phyloP scores from a whole-genome alignment of 169 alveolate genomes.

The Cryptosporidium baileyi region DNA sequence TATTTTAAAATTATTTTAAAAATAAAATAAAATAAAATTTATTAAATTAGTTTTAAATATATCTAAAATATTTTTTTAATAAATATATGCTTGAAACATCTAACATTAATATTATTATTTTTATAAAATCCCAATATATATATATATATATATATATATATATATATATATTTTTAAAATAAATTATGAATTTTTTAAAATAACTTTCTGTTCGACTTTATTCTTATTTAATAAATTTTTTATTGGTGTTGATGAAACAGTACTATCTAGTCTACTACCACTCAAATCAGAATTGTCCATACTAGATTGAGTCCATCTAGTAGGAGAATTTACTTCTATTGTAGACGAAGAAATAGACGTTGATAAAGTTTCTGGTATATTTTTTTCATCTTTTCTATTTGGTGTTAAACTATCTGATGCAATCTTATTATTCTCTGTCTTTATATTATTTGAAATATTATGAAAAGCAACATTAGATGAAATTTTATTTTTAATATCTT shows the following conservation, averaged over 20 bases:
- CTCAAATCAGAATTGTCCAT: slow-evolving; percentile 32
- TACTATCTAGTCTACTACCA: not conserved
- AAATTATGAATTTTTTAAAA: no score
- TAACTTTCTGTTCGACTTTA: not conserved
- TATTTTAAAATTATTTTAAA: not conserved
- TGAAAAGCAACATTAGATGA: not conserved
- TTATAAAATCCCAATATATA: no score
- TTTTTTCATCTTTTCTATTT: not conserved
- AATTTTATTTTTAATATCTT: not conserved
- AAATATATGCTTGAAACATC: no score
- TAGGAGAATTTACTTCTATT: slow-evolving; percentile 21
- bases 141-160: not conserved
- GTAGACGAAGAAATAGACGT: slow-evolving; percentile 44
- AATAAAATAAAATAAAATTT: no score
- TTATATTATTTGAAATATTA: not conserved
- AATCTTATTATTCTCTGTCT: not conserved
- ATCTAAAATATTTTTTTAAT: no score
- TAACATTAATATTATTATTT: no score
- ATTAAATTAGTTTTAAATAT: no score
- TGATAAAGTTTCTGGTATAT: no score
- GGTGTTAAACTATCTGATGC: not conserved
- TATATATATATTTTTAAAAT: no score
- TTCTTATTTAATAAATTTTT: not conserved
- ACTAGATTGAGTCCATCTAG: slow-evolving; percentile 44
- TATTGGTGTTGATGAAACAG: not conserved